A percentile compares a stretch with the other conserved stretches of the same genome.
phyloP scores from a whole-genome alignment of 306 rosid genomes.

The Hippophae tibetana region DNA sequence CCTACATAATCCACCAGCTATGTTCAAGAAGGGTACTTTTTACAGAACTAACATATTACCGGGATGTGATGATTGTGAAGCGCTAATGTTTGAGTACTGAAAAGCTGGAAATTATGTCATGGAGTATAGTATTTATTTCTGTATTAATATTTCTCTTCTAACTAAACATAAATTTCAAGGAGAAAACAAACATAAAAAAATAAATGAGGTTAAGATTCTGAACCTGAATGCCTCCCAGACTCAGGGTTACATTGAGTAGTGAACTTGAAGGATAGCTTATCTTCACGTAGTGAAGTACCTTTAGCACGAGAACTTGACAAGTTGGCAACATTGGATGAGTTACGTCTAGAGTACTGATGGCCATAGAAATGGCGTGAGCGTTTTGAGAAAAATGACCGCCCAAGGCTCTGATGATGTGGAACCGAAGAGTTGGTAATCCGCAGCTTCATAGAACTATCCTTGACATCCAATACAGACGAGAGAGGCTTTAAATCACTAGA shows the following conservation, averaged over 20 bases:
- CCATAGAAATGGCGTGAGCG: constrained; percentile 76
- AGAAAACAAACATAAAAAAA: neutral
- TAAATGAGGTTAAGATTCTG: neutral
- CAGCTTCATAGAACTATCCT: constrained; percentile 44
- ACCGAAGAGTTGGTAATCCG: constrained; percentile 31
- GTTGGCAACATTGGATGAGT: constrained; percentile 42
- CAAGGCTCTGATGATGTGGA: constrained; percentile 49
- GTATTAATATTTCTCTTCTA: neutral
- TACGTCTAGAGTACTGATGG: constrained; percentile 81
- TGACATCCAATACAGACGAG: constrained; percentile 36
- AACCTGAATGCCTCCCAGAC: constrained; percentile 41
- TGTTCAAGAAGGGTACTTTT: too few relatives aligned
- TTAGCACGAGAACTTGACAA: constrained; percentile 64
- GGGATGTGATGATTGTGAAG: neutral
- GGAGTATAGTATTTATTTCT: neutral
- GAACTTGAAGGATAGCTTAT: constrained; percentile 50
- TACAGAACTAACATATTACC: neutral
- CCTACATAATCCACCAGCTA: too few relatives aligned
- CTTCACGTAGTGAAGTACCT: constrained; percentile 36
- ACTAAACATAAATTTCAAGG: neutral
- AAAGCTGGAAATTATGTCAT: neutral
- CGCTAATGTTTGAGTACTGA: neutral
- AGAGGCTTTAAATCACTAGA: constrained; percentile 29
- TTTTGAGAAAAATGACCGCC: constrained; percentile 62
- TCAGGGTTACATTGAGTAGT: constrained; percentile 44